phyloP scores from a whole-genome alignment of 2,329 filamentous ascomycete genomes.

The Curvularia spicifera region DNA sequence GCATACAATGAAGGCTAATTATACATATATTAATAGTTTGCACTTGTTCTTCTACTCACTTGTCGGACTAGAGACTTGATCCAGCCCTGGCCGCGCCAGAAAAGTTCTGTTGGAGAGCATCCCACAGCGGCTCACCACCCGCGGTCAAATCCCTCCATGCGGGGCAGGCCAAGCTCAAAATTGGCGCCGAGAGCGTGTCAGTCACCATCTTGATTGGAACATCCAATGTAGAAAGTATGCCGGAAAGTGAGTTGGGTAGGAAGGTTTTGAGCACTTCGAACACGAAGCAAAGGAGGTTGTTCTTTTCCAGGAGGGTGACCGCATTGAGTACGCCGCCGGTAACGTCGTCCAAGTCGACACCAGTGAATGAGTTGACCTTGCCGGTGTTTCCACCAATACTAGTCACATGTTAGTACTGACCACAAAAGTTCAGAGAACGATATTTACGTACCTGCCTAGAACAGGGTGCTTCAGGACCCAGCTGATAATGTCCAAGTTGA shows the following conservation, averaged over 20 bases:
- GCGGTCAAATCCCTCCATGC: constrained; percentile 30
- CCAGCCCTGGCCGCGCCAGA: constrained; percentile 20
- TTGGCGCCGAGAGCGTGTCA: constrained; percentile 26
- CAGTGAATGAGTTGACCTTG: constrained; percentile 58
- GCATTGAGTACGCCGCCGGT: constrained; percentile 27
- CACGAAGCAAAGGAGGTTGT: constrained; percentile 49
- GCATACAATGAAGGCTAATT: background rate
- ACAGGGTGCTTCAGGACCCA: constrained; percentile 26
- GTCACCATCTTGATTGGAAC: constrained; percentile 30
- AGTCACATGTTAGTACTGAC: background rate
- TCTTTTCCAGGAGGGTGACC: constrained; percentile 47
- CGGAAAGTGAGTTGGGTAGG: constrained; percentile 43
- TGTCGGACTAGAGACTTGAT: constrained; percentile 5
- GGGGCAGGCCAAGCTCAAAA: constrained; percentile 34
- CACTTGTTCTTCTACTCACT: background rate
- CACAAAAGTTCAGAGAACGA: background rate
- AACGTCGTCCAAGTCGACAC: constrained; percentile 47
- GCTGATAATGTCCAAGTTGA: constrained; percentile 28
- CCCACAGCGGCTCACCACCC: constrained; percentile 28
- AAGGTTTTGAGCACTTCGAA: constrained; percentile 46
- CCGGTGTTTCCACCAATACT: constrained; percentile 61
- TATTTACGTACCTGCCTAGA: constrained; percentile 26
- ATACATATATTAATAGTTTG: background rate
- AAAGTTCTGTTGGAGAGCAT: constrained; percentile 20
- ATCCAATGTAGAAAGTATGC: constrained; percentile 34